Percentiles rank a stretch among this genome's conserved stretches.
These are phyloP conservation scores for Penicillium subrubescens DNA, from an alignment of 495 filamentous ascomycete species.

Conservation along the genomic window DNA sequence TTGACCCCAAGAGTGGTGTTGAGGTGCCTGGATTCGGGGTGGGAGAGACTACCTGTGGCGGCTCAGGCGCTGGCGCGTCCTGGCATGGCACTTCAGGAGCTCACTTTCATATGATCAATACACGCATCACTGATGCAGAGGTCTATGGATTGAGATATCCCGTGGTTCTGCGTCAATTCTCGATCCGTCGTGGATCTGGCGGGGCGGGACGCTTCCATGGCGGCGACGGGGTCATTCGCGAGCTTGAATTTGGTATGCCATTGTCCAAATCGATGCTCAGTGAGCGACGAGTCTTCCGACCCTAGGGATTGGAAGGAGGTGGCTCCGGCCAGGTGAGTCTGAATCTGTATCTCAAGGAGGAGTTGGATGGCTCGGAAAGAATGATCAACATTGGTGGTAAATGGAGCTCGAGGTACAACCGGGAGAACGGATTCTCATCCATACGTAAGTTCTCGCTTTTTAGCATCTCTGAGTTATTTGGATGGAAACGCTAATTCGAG, in stretches of 20 bases:
- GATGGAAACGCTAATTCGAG: constrained; percentile 4
- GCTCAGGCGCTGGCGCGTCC: constrained; percentile 73
- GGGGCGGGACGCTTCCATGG: constrained; percentile 33
- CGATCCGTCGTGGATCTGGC: constrained; percentile 68
- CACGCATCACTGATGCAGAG: constrained; percentile 86
- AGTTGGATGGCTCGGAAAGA: constrained; percentile 19
- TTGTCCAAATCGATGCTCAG: constrained; percentile 82
- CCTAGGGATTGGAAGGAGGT: constrained; percentile 75
- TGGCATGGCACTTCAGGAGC: constrained; percentile 85
- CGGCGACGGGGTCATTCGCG: constrained; percentile 39
- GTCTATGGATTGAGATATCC: constrained; percentile 86
- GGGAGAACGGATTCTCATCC: constrained; percentile 25
- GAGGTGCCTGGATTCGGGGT: constrained; percentile 69
- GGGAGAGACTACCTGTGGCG: constrained; percentile 88
- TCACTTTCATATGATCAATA: constrained; percentile 93
- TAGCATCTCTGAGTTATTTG: not conserved
- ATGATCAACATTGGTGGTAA: constrained; percentile 29
- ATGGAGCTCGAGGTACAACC: constrained; percentile 27
- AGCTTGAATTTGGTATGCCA: constrained; percentile 41
- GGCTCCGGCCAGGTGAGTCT: constrained; percentile 25
- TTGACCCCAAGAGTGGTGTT: constrained; percentile 15
- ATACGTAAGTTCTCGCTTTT: constrained; percentile 17
- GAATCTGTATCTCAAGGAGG: constrained; percentile 26
- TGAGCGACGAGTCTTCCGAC: constrained; percentile 78
- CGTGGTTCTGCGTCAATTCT: constrained; percentile 76